Percentiles rank a stretch among this genome's conserved stretches.
These are phyloP conservation scores for Neospora caninum DNA, from an alignment of 169 alveolate species.

Conservation along the genomic window DNA sequence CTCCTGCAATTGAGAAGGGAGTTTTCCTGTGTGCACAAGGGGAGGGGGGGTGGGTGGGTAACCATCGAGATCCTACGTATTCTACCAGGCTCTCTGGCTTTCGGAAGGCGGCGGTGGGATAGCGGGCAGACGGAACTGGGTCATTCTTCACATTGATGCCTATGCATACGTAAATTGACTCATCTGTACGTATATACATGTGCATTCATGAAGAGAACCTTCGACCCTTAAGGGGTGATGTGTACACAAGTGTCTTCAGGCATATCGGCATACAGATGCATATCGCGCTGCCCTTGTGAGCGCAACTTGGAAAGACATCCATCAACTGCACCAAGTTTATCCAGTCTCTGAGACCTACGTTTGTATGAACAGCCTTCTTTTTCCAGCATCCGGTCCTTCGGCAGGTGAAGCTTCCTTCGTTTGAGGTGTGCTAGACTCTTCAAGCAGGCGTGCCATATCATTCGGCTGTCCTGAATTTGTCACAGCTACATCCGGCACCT, in stretches of 20 bases:
- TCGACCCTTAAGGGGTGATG: too few relatives aligned
- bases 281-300: too few relatives aligned
- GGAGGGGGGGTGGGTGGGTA: not conserved
- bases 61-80: not conserved
- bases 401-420: not conserved
- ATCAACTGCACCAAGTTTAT: too few relatives aligned
- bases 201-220: too few relatives aligned
- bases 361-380: not conserved
- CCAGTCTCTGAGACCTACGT: not conserved
- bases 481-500: not conserved
- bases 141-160: too few relatives aligned
- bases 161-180: too few relatives aligned
- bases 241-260: too few relatives aligned
- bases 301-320: too few relatives aligned
- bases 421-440: not conserved
- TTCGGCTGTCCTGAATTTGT: not conserved
- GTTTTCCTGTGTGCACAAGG: not conserved
- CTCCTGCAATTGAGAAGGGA: conserved; percentile 3
- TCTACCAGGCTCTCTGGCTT: not conserved
- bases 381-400: not conserved
- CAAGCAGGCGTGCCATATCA: not conserved
- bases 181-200: too few relatives aligned
- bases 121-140: not conserved
- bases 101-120: not conserved
- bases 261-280: too few relatives aligned